Evolutionary conservation across 345 rosid species (phyloP).

Genomic region (Dimocarpus longan): DNA sequence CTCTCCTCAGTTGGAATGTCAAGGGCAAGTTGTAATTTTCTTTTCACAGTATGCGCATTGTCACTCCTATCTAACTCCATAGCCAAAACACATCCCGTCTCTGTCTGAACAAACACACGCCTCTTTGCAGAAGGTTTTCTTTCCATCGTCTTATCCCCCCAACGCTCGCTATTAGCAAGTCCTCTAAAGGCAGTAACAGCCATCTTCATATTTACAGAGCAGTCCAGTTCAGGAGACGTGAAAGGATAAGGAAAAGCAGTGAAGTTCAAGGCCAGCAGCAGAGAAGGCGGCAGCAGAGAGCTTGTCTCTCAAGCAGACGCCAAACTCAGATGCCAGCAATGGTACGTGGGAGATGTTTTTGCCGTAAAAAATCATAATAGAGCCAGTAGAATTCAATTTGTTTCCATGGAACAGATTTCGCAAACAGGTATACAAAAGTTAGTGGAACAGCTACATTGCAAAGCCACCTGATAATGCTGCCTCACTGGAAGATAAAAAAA

Average conservation of each 20-base stretch:
- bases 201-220: constrained; percentile 56
- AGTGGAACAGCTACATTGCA: constrained; percentile 19
- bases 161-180: constrained; percentile 42
- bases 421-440: constrained; percentile 8
- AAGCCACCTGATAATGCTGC: constrained; percentile 19
- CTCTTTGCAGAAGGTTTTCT: constrained; percentile 55
- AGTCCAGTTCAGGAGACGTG: constrained; percentile 44
- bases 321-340: constrained; percentile 33
- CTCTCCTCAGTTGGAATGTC: constrained; percentile 56
- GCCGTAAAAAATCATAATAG: constrained; percentile 22
- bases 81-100: constrained; percentile 66
- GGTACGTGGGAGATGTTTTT: constrained; percentile 10
- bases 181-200: constrained; percentile 56
- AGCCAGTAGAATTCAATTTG: constrained; percentile 12
- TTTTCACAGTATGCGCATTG: constrained; percentile 61
- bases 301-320: constrained; percentile 33
- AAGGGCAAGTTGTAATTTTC: constrained; percentile 57
- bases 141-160: constrained; percentile 42
- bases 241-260: constrained; percentile 26
- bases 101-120: constrained; percentile 69
- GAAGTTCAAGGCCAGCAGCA: constrained; percentile 3
- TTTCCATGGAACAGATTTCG: constrained; percentile 5
- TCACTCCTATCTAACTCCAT: constrained; percentile 64
- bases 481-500: not conserved
- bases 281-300: constrained; percentile 28